Evolutionary conservation across 2,329 filamentous ascomycete species (phyloP).

Genomic region (Diaporthe amygdali): DNA sequence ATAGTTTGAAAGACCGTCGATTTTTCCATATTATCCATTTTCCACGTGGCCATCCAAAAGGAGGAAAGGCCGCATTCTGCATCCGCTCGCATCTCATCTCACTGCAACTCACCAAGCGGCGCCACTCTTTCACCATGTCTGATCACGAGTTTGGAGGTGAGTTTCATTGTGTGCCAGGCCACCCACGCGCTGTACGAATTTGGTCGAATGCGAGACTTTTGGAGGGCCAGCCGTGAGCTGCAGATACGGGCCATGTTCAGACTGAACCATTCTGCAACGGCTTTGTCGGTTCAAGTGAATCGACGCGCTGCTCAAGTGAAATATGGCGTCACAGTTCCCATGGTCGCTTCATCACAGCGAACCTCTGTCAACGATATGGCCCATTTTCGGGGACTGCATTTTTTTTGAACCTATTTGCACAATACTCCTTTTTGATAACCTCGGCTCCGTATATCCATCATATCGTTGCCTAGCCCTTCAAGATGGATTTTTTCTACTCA

Average conservation of each 20-base stretch:
- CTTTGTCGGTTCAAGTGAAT: background rate
- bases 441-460: background rate
- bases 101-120: background rate
- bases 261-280: background rate
- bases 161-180: slow-evolving; percentile 32
- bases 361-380: background rate
- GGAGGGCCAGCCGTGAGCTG: background rate
- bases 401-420: no score
- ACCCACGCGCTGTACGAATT: background rate
- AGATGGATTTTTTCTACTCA: background rate
- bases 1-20: background rate
- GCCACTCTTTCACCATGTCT: slow-evolving; percentile 54
- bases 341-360: background rate
- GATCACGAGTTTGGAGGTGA: slow-evolving; percentile 70
- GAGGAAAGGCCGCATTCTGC: background rate
- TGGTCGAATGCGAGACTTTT: background rate
- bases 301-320: background rate
- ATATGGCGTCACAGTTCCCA: background rate
- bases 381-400: background rate
- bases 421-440: background rate
- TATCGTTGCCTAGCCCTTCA: background rate
- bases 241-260: background rate
- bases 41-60: background rate
- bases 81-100: background rate
- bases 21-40: background rate